phyloP scores from a whole-genome alignment of 371 early-diverging fungal species.

The Mortierella sp. region DNA sequence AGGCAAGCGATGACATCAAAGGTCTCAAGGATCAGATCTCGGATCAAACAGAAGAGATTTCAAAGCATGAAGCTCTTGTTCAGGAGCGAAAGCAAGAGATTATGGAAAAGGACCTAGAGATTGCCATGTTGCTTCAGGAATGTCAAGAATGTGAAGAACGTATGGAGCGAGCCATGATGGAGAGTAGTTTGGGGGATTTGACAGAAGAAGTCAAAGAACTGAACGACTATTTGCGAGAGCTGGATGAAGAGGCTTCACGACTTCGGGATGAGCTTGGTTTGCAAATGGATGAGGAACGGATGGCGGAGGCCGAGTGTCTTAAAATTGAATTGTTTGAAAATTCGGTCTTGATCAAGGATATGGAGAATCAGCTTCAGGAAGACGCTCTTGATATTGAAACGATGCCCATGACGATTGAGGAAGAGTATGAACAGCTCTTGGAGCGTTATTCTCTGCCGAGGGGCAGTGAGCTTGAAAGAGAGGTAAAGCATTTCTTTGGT shows the following conservation, averaged over 20 bases:
- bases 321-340: not conserved
- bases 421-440: constrained; percentile 27
- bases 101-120: not conserved
- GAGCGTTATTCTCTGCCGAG: constrained; percentile 12
- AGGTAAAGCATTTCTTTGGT: constrained; percentile 12
- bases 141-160: constrained; percentile 8
- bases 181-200: constrained; percentile 4
- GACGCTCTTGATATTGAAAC: constrained; percentile 12
- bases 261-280: not conserved
- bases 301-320: not conserved
- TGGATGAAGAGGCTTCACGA: not conserved
- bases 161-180: not conserved
- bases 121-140: constrained; percentile 4
- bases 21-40: no score
- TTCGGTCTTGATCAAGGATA: not conserved
- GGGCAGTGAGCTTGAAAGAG: constrained; percentile 29
- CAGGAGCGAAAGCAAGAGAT: constrained; percentile 1
- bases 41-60: constrained; percentile 5
- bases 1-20: no score
- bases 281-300: no score
- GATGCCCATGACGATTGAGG: constrained; percentile 21
- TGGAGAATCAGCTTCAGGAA: constrained; percentile 10
- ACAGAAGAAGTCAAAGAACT: constrained; percentile 3
- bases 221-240: not conserved
- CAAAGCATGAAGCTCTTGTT: constrained; percentile 4